Base-by-base conservation (phyloP, 2,329 filamentous ascomycete species). In the Nothophoma quercina region DNA sequence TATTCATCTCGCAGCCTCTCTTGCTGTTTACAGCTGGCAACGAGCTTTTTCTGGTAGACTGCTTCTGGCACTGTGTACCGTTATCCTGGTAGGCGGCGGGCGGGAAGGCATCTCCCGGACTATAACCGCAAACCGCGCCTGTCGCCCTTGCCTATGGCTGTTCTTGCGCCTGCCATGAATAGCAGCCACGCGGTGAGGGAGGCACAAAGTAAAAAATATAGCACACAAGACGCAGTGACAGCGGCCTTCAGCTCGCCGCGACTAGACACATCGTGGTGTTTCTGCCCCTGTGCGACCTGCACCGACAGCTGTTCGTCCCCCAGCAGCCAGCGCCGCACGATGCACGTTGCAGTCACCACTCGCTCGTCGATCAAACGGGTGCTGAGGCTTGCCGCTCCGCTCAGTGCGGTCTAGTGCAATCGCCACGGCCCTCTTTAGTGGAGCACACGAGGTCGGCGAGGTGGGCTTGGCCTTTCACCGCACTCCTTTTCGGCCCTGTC, bases 291-390 rank as follows among this genome's bases (percentile, higher is more conserved):
- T 42, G 35, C 44, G 21, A 42, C 40, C 3, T 28, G 40, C 28
- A 46, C 28, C 41, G 43, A 30, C 49, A 50, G 44, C 49, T 45
- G 36, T 42, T 51, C 41, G 50, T 48, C 43, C 50, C 43, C 50
- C 46, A 53, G 53, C 56, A 56, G 46, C 42, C 30, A 58, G 57
- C 55, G 61, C 57, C 62, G 64, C 64, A 67, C 64, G 64, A 67
- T 61, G 64, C 63, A 67, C 63, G 64, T 67, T 67, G 62, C 62
- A 60, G 57, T 60, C 64, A 67, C 56, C 61, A 61, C 60, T 64
- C 48, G 59, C 56, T 46, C 62, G 67, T 62, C 68, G 70, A 73
- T 74, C 71, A 74, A 73, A 73, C 71, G 71, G 70, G 68, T 64
- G 68, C 64, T 69, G 65, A 68, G 67, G 66, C 68, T 63, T 63